Percentiles rank a stretch among this genome's conserved stretches.
These are phyloP conservation scores for Daldinia loculata DNA, from an alignment of 495 filamentous ascomycete genomes.

Conservation along the genomic window DNA sequence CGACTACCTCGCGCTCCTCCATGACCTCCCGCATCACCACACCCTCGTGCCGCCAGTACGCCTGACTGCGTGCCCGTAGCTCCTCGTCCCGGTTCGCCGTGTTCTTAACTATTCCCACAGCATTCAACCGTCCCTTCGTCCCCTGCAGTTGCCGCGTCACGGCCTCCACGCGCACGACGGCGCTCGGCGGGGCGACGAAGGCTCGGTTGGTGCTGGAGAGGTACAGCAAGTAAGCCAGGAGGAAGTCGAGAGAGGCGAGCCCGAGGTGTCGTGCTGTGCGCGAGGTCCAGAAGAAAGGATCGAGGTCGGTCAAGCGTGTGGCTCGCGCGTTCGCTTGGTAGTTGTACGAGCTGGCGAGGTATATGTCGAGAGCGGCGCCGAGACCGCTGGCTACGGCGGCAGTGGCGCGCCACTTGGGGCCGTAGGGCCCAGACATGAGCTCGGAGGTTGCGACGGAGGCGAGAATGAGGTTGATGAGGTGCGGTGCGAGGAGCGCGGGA, in stretches of 20 bases:
- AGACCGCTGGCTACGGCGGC: constrained; percentile 70
- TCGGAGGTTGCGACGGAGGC: constrained; percentile 69
- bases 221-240: constrained; percentile 70
- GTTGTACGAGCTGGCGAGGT: constrained; percentile 66
- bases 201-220: constrained; percentile 78
- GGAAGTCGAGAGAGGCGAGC: constrained; percentile 68
- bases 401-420: constrained; percentile 70
- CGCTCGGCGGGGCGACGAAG: constrained; percentile 53
- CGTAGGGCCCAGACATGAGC: constrained; percentile 62
- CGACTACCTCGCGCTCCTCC: constrained; percentile 68
- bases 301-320: constrained; percentile 64
- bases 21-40: constrained; percentile 63
- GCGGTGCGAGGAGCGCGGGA: constrained; percentile 75
- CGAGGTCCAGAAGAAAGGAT: constrained; percentile 74
- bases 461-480: constrained; percentile 76
- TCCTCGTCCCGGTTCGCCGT: constrained; percentile 62
- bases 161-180: constrained; percentile 60
- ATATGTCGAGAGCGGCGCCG: constrained; percentile 71
- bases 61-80: constrained; percentile 53
- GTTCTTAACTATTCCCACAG: constrained; percentile 64
- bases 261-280: constrained; percentile 64
- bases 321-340: constrained; percentile 65
- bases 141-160: constrained; percentile 49
- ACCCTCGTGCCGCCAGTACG: constrained; percentile 65
- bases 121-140: constrained; percentile 57